A percentile compares a stretch with the other conserved stretches of the same genome.
Conservation (phyloP, 1,284 basidiomycete species). For the Grifola frondosa region DNA sequence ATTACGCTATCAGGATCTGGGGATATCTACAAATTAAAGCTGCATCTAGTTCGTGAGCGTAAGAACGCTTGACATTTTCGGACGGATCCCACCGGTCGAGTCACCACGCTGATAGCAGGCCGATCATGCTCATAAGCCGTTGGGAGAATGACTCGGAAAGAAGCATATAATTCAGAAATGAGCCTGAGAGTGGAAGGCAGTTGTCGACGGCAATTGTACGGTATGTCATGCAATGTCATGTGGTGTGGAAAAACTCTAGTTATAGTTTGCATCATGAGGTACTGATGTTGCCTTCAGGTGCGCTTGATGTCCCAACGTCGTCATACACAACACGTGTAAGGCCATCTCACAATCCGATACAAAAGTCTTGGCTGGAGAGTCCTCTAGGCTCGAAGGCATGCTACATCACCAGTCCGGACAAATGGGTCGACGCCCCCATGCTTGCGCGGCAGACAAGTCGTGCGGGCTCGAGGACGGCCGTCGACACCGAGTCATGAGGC, state of each 20-base stretch:
- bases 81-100: constrained; percentile 23
- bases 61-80: constrained; percentile 58
- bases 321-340: constrained; percentile 74
- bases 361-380: constrained; percentile 69
- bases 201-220: constrained; percentile 5
- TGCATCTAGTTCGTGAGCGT: constrained; percentile 78
- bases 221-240: no score
- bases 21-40: constrained; percentile 69
- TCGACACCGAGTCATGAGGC: no score
- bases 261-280: no score
- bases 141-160: constrained; percentile 75
- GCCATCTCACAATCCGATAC: constrained; percentile 76
- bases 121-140: constrained; percentile 87
- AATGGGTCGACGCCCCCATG: constrained; percentile 48
- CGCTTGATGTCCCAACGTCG: no score
- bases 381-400: constrained; percentile 37
- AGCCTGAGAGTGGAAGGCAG: constrained; percentile 54
- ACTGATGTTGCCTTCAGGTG: no score
- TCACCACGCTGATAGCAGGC: constrained; percentile 72
- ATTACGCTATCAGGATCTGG: constrained; percentile 61
- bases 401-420: constrained; percentile 23
- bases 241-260: no score
- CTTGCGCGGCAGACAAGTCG: constrained; percentile 46
- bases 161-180: constrained; percentile 65
- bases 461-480: constrained; percentile 53